These are phyloP conservation scores for barrel medic (Medicago truncatula) DNA, from an alignment of 306 rosid genomes.

Conservation along the genomic window DNA sequence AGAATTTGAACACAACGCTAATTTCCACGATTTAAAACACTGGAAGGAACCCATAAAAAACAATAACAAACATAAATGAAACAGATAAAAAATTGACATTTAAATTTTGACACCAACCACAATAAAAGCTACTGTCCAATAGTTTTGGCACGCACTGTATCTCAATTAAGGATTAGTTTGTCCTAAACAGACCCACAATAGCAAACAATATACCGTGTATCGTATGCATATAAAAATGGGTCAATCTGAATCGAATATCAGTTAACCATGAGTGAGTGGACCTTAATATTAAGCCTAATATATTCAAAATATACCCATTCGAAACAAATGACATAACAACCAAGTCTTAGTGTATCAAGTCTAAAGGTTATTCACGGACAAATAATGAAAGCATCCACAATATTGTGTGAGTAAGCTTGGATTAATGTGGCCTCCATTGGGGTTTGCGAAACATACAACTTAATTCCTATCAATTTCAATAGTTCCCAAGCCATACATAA, in stretches of 20 bases:
- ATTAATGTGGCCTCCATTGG: neutral
- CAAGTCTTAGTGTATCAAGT: neutral
- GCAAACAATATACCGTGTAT: conserved; percentile 11
- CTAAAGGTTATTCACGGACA: neutral
- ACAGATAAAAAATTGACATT: neutral
- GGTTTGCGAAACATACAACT: neutral
- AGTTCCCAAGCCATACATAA: conserved; percentile 19
- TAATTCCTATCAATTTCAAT: conserved; percentile 11
- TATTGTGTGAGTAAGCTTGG: neutral
- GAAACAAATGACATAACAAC: conserved; percentile 5
- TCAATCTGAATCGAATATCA: conserved; percentile 8
- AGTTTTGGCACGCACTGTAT: neutral
- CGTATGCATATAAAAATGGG: neutral
- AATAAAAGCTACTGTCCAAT: neutral
- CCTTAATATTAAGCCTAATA: neutral
- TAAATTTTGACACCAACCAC: neutral
- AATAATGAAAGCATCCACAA: conserved; percentile 7
- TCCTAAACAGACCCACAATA: conserved; percentile 4
- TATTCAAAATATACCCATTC: neutral
- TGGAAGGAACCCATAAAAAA: conserved; percentile 6
- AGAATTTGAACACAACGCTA: too few species aligned
- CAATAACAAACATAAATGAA: neutral
- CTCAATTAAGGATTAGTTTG: conserved; percentile 2
- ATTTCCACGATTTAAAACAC: too few species aligned
- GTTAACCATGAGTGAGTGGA: neutral